These are phyloP conservation scores for Schizothecium vesticola DNA, from an alignment of 495 filamentous ascomycete species.

Conservation along the genomic window DNA sequence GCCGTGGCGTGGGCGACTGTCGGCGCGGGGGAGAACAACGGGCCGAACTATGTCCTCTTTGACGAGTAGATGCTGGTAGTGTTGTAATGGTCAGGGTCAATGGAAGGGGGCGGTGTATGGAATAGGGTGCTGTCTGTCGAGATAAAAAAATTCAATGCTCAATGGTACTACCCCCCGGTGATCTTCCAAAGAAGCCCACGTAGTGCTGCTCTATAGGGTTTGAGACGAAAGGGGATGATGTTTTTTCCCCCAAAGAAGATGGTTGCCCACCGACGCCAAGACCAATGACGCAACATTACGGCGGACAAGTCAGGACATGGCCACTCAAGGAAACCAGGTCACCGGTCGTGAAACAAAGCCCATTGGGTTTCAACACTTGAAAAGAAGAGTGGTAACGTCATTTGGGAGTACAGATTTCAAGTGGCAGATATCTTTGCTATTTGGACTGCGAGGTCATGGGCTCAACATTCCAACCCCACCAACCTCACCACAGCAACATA, in stretches of 20 bases:
- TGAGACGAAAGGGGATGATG: background rate
- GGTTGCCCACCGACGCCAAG: background rate
- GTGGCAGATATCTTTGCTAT: background rate
- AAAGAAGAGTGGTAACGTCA: background rate
- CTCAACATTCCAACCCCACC: background rate
- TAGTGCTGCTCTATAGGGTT: background rate
- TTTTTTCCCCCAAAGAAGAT: background rate
- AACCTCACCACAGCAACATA: background rate
- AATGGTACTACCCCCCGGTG: background rate
- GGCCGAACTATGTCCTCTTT: constrained; percentile 23
- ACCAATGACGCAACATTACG: background rate
- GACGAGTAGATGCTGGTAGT: constrained; percentile 10
- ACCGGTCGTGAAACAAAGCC: background rate
- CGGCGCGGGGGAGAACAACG: constrained; percentile 15
- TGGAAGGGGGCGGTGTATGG: background rate
- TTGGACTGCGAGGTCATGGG: background rate
- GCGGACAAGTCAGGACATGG: background rate
- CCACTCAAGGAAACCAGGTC: background rate
- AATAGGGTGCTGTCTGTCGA: background rate
- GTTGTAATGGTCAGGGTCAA: background rate
- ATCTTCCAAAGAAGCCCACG: background rate
- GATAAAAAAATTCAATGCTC: background rate
- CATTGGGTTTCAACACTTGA: background rate
- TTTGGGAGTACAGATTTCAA: background rate
- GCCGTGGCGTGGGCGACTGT: constrained; percentile 38